A percentile compares a stretch with the other conserved stretches of the same genome.
Evolutionary conservation across 495 filamentous ascomycete species (phyloP).

Genomic region (Podospora pseudoanserina): DNA sequence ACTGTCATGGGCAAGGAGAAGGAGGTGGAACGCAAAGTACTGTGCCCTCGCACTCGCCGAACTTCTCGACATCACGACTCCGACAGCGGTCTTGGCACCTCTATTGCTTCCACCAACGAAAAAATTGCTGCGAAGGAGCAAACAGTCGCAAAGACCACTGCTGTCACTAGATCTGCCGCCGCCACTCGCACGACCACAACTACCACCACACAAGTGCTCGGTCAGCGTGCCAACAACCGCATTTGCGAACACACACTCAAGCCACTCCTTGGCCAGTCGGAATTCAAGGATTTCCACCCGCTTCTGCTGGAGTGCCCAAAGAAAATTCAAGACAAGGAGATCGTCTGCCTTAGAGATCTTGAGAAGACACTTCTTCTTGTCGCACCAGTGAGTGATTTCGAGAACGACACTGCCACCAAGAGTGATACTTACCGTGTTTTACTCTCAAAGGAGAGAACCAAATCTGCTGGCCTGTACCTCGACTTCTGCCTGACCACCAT

Average conservation of each 20-base stretch:
- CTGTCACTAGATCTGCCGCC: constrained; percentile 50
- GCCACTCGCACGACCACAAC: constrained; percentile 38
- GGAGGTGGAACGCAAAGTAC: constrained; percentile 41
- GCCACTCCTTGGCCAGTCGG: constrained; percentile 47
- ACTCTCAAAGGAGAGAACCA: constrained; percentile 69
- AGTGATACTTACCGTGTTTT: constrained; percentile 63
- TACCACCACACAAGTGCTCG: constrained; percentile 41
- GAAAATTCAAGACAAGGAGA: constrained; percentile 74
- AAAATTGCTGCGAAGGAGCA: constrained; percentile 25
- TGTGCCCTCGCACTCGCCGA: constrained; percentile 50
- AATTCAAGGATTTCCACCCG: constrained; percentile 72
- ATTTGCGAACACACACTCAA: constrained; percentile 53
- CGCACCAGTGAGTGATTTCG: constrained; percentile 74
- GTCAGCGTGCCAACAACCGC: constrained; percentile 49
- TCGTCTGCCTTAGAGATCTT: constrained; percentile 79
- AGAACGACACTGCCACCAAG: constrained; percentile 48
- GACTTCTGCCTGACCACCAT: constrained; percentile 84
- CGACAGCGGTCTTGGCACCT: constrained; percentile 59
- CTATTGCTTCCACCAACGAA: constrained; percentile 45
- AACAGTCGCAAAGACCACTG: constrained; percentile 34
- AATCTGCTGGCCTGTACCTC: constrained; percentile 64
- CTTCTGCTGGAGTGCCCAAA: constrained; percentile 69
- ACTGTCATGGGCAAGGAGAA: constrained; percentile 39
- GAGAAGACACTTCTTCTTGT: constrained; percentile 86
- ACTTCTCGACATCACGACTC: constrained; percentile 54